phyloP scores from a whole-genome alignment of 1,284 basidiomycete genomes.

The Ganoderma lucidum region DNA sequence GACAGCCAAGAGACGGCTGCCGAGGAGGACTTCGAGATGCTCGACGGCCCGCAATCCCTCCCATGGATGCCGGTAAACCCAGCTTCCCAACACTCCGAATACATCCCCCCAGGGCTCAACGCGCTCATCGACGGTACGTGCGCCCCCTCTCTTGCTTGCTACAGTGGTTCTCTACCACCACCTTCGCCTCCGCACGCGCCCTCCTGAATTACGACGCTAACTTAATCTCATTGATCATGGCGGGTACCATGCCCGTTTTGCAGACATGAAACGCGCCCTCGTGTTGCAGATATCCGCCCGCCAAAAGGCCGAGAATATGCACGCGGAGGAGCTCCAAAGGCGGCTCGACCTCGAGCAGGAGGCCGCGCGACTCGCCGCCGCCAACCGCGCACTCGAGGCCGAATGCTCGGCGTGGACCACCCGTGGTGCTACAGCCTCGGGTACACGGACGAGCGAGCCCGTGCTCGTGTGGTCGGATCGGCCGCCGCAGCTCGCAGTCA shows the following conservation, averaged over 20 bases:
- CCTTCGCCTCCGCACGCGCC: neutral
- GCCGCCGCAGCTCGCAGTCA: conserved; percentile 6
- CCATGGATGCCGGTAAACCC: conserved; percentile 41
- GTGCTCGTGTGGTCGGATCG: conserved; percentile 19
- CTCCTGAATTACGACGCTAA: neutral
- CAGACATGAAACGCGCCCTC: conserved; percentile 47
- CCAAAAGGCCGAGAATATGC: conserved; percentile 40
- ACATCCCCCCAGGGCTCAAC: conserved; percentile 45
- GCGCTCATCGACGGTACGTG: conserved; percentile 46
- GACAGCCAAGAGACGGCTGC: conserved; percentile 19
- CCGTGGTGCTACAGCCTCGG: conserved; percentile 18
- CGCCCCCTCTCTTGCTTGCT: neutral
- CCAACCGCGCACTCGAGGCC: conserved; percentile 32
- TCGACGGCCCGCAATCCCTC: conserved; percentile 44
- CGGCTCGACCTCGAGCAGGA: conserved; percentile 32
- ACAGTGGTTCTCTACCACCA: neutral
- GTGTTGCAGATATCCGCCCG: conserved; percentile 42
- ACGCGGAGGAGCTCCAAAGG: conserved; percentile 33
- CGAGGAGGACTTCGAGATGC: conserved; percentile 42
- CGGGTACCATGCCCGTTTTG: neutral
- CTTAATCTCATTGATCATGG: neutral
- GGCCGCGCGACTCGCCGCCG: conserved; percentile 29
- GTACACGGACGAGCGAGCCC: conserved; percentile 25
- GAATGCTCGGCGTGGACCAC: conserved; percentile 32
- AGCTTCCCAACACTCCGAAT: conserved; percentile 28